A percentile compares a stretch with the other conserved stretches of the same genome.
Evolutionary conservation across 2,329 filamentous ascomycete species (phyloP).

Genomic region (Apiospora hydei): DNA sequence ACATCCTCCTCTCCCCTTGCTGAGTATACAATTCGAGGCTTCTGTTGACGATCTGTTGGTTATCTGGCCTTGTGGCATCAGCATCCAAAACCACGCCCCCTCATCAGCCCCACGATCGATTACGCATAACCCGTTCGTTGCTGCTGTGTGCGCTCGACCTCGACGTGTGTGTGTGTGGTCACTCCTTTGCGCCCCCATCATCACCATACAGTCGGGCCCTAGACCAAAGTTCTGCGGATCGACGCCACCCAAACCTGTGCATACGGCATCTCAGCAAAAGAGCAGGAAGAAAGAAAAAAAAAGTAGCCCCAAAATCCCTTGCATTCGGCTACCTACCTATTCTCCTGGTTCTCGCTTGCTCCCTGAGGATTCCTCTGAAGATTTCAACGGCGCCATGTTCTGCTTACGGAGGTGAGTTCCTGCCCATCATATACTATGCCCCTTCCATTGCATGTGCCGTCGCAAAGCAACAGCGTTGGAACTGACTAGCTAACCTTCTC

Average conservation of each 20-base stretch:
- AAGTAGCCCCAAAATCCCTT: not conserved
- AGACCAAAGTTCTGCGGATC: constrained; percentile 21
- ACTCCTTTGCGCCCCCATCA: not conserved
- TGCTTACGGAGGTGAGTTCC: constrained; percentile 64
- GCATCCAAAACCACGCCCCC: not conserved
- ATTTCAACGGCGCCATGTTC: constrained; percentile 56
- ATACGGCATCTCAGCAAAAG: not conserved
- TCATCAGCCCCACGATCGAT: not conserved
- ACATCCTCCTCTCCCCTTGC: not conserved
- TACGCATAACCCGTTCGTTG: not conserved
- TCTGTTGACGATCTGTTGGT: not conserved
- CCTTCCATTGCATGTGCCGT: not conserved
- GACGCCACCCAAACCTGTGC: constrained; percentile 16
- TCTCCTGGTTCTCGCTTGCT: not conserved
- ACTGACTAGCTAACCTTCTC: constrained; percentile 15
- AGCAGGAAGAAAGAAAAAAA: not conserved
- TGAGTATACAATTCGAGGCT: not conserved
- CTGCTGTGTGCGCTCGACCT: not conserved
- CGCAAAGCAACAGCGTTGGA: constrained; percentile 10
- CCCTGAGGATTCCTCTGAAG: not conserved
- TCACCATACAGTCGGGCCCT: not conserved
- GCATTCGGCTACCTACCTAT: not conserved
- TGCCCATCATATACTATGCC: constrained; percentile 23
- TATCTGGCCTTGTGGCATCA: not conserved
- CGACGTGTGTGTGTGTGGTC: not conserved